Evolutionary conservation across 805 yeast species (phyloP).

Genomic region (Candida parachauliodes): DNA sequence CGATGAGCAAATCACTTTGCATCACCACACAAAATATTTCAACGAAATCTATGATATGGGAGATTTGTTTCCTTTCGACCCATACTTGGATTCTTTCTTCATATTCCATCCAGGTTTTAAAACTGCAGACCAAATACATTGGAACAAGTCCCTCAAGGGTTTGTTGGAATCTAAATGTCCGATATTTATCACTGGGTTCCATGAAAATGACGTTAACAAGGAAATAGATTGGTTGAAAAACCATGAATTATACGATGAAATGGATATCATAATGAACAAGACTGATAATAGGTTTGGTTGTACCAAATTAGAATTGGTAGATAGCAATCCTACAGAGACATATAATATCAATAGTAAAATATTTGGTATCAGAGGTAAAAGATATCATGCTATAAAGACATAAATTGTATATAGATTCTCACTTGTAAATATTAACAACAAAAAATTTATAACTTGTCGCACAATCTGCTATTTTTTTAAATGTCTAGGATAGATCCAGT

Average conservation of each 20-base stretch:
- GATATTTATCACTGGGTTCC: slow-evolving; percentile 85
- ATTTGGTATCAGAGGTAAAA: slow-evolving; percentile 92
- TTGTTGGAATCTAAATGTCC: slow-evolving; percentile 92
- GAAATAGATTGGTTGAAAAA: slow-evolving; percentile 73
- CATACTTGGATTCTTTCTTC: slow-evolving; percentile 89
- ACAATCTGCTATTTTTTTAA: neutral
- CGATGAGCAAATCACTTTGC: slow-evolving; percentile 69
- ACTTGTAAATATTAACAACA: neutral
- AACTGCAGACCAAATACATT: slow-evolving; percentile 74
- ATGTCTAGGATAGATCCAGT: slow-evolving; percentile 10
- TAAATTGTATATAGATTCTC: slow-evolving; percentile 2
- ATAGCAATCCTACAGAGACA: slow-evolving; percentile 86
- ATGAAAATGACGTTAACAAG: slow-evolving; percentile 62
- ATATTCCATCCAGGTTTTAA: slow-evolving; percentile 94
- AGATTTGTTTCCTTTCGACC: slow-evolving; percentile 97
- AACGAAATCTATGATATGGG: slow-evolving; percentile 86
- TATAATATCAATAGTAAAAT: slow-evolving; percentile 88
- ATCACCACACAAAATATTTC: slow-evolving; percentile 88
- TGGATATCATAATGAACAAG: slow-evolving; percentile 78
- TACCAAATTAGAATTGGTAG: slow-evolving; percentile 93
- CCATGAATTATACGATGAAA: slow-evolving; percentile 57
- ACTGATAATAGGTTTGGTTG: slow-evolving; percentile 73
- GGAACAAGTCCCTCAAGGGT: slow-evolving; percentile 85
- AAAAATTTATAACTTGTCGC: neutral
- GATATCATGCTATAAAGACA: slow-evolving; percentile 76